Evolutionary conservation across 2,329 filamentous ascomycete species (phyloP), one percentile per base, ranked within the genome.

Genomic region (Aspergillus unguis): DNA sequence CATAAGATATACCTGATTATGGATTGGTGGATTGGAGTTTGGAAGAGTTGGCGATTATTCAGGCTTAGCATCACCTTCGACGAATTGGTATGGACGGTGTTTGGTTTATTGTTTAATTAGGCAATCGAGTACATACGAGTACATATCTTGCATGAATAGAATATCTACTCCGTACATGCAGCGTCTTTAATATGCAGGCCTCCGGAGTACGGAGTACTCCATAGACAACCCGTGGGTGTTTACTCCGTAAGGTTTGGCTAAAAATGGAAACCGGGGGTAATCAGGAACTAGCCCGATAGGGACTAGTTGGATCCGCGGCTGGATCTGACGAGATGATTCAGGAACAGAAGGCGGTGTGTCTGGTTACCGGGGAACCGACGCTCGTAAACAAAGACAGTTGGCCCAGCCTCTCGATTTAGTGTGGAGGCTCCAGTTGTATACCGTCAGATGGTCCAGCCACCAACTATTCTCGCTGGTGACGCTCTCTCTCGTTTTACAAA

Each of bases 361-460:
- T 48, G 54, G 71, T 74, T 72, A 61, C 71, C 68, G 51, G 57
- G 47, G 67, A 63, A 68, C 70, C 66, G 60, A 51, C 31, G 28
- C 51, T 27, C 37, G 71, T 74, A 73, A 74, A 75, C 71, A 75
- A 70, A 64, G 54, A 57, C 48, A 57, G 65, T 69, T 73, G 67
- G 68, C 69, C 71, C 71, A 74, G 70, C 71, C 71, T 71, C 70
- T 65, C 54, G 32, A 63, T 65, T 65, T 53, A 53, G 44, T 53
- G 40, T 33, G 38, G 38, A 42, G 36, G 32, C 29, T 38, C 44
- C 35, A 38, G 28, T 48, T 50, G 33, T 50, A 50, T 38, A 44
- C 32, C 25, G 33, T 29, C 10, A 40, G 48, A 44, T 37, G 42
- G 44, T 45, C 70, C 70, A 73, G 70, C 70, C 70, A 70, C 70